Evolutionary conservation across 78 protist genomes (phyloP), one percentile per base, ranked within the genome.

Genomic region (Polysphondylium violaceum): DNA sequence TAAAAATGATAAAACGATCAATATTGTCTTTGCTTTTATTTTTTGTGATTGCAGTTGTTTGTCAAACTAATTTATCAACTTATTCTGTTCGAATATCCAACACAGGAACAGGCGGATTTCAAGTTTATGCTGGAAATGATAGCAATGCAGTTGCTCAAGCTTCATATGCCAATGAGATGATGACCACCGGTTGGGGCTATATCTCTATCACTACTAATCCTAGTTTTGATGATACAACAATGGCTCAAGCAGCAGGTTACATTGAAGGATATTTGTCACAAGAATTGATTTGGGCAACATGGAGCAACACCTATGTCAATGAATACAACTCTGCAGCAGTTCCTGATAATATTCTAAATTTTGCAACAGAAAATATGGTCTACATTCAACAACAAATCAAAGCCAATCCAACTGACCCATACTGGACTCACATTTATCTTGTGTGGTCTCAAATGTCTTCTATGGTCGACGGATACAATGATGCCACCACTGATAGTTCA

Each of bases 231-330:
- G 95, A 91, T 25, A 11, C 8, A 9, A 25, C 17, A 35, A 89
- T 88, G 29, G 83, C 71, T 2, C 61, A 40, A 23, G 93, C 94
- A 31, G 96, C 93, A 0, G 96, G 96, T 33, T 87, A 53, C 79
- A 47, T 93, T n/a, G 96, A 93, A 76, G 96, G 96, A 1, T 35
- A 36, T 40, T 23, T 93, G 11, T 72, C 96, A 19, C 1, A 6
- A 17, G 74, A 68, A 25, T 74, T 58, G 78, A 72, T 83, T 71
- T 63, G 75, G 73, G 73, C 60, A 35, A 73, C 78, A 12, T 83
- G 71, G 76, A 23, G 25, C 44, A 91, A 91, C 38, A 38, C 59
- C 38, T n/a, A 11, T 1, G 36, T 44, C 7, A 35, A 41, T 86
- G 85, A 86, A 51, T 74, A 43, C 38, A n/a, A 50, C 31, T 29